Evolutionary conservation across 140 eudicot genomes (phyloP).

Genomic region (Cichorium intybus): DNA sequence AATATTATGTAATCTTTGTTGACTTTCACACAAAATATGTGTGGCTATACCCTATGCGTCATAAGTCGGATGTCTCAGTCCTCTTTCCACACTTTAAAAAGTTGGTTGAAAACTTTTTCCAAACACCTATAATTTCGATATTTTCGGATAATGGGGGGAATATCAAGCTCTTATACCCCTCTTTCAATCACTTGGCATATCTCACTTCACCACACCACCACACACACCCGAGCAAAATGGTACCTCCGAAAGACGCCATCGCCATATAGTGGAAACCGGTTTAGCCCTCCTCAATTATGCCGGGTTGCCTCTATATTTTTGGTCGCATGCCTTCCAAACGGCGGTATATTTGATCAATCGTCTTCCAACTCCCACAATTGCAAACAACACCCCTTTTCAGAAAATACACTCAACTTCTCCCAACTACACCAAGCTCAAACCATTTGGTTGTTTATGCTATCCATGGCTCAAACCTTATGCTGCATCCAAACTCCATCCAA

Average conservation of each 20-base stretch:
- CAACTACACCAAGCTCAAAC: not conserved
- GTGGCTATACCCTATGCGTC: not conserved
- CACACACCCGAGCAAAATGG: constrained; percentile 14
- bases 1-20: not conserved
- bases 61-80: not conserved
- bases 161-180: not conserved
- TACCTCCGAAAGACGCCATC: not conserved
- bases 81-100: not conserved
- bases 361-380: too few relatives aligned
- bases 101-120: not conserved
- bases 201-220: constrained; percentile 11
- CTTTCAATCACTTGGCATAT: not conserved
- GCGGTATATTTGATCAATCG: too few relatives aligned
- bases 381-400: too few relatives aligned
- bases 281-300: too few relatives aligned
- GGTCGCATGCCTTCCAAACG: too few relatives aligned
- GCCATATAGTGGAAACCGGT: not conserved
- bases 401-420: not conserved
- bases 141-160: constrained; percentile 7
- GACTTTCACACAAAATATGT: not conserved
- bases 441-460: not conserved
- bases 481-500: not conserved
- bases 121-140: not conserved
- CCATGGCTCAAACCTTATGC: not conserved
- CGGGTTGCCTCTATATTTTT: too few relatives aligned